These are phyloP conservation scores for Fusarium virguliforme DNA, from an alignment of 2,329 filamentous ascomycete genomes.

Conservation along the genomic window DNA sequence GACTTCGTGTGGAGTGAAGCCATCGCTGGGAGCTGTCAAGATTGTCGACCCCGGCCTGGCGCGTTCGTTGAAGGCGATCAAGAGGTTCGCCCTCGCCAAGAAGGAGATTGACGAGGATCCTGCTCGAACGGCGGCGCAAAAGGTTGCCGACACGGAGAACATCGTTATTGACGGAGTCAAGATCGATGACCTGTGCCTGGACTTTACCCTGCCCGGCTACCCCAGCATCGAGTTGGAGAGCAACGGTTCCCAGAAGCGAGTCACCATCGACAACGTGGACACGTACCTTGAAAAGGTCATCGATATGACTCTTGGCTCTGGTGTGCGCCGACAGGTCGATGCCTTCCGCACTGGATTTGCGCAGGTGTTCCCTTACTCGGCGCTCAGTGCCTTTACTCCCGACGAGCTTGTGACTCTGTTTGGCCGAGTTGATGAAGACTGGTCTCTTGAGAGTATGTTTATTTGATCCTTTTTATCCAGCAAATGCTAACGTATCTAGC, in stretches of 20 bases:
- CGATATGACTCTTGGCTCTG: constrained; percentile 90
- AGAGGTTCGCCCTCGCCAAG: constrained; percentile 88
- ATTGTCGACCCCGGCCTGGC: constrained; percentile 90
- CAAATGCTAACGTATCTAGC: constrained; percentile 65
- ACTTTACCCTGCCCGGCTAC: constrained; percentile 96
- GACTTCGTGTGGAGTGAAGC: constrained; percentile 74
- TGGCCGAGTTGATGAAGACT: constrained; percentile 93
- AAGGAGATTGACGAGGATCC: constrained; percentile 84
- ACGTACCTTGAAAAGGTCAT: constrained; percentile 90
- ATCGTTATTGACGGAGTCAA: constrained; percentile 82
- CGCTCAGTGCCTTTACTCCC: constrained; percentile 93
- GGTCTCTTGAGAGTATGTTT: constrained; percentile 93
- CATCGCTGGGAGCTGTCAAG: constrained; percentile 91
- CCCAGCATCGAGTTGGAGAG: constrained; percentile 86
- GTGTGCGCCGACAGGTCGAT: constrained; percentile 90
- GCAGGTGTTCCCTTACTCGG: constrained; percentile 95
- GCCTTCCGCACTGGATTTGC: constrained; percentile 94
- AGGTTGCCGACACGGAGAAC: constrained; percentile 77
- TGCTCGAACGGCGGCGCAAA: constrained; percentile 77
- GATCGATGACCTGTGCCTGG: constrained; percentile 90
- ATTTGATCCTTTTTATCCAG: background rate
- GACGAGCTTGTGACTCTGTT: constrained; percentile 96
- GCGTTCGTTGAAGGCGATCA: constrained; percentile 87
- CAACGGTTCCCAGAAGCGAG: constrained; percentile 79
- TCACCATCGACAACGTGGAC: constrained; percentile 94